These are phyloP conservation scores for Leccinum imitatum DNA, from an alignment of 768 basidiomycete genomes.

Conservation along the genomic window DNA sequence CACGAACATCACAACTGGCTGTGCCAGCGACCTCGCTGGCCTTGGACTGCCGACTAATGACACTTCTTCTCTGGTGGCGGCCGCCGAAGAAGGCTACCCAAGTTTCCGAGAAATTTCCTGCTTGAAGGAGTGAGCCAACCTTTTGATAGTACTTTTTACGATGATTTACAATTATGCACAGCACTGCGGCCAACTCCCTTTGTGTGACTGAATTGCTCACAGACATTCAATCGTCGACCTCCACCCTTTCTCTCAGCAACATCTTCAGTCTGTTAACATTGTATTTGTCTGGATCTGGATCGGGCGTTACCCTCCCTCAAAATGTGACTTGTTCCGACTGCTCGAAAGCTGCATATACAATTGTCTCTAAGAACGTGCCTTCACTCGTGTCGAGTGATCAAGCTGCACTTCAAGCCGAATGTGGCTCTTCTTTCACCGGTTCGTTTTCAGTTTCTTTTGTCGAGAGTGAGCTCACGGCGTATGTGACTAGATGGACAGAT, in stretches of 20 bases:
- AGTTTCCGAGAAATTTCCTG: constrained; percentile 55
- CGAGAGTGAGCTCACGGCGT: neutral
- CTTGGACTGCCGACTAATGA: constrained; percentile 21
- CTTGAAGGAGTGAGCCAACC: constrained; percentile 57
- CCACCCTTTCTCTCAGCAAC: constrained; percentile 22
- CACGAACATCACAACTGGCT: constrained; percentile 52
- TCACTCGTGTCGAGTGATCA: constrained; percentile 27
- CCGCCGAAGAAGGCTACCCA: constrained; percentile 58
- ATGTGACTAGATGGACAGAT: constrained; percentile 30
- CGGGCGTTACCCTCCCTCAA: constrained; percentile 18
- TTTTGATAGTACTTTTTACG: neutral
- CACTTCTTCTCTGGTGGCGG: constrained; percentile 29
- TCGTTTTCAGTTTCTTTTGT: constrained; percentile 15
- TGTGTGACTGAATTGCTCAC: constrained; percentile 61
- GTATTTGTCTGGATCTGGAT: constrained; percentile 3
- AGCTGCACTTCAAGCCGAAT: constrained; percentile 34
- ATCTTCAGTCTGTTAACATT: constrained; percentile 15
- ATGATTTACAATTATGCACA: constrained; percentile 12
- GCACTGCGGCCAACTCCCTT: constrained; percentile 40
- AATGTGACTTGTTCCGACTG: constrained; percentile 56
- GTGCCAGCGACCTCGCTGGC: constrained; percentile 39
- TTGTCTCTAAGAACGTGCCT: constrained; percentile 39
- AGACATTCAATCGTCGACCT: constrained; percentile 43
- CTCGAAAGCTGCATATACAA: constrained; percentile 50
- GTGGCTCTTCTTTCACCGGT: constrained; percentile 57